Evolutionary conservation across 1,284 basidiomycete species (phyloP).

Genomic region (Leccinum pachyderme): DNA sequence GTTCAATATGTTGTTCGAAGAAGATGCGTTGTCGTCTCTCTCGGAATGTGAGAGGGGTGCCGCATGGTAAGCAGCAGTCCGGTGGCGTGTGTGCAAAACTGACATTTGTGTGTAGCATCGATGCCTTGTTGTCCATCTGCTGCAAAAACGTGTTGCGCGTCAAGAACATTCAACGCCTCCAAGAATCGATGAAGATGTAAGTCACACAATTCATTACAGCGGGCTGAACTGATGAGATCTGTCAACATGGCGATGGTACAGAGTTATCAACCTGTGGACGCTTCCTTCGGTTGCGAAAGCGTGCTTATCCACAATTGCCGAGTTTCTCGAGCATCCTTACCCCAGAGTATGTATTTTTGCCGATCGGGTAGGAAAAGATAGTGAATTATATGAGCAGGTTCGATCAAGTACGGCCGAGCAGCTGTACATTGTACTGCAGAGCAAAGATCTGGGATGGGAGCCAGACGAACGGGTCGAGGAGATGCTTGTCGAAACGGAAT

Average conservation of each 20-base stretch:
- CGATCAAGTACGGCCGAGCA: slow-evolving; percentile 79
- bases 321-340: slow-evolving; percentile 75
- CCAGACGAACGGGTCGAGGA: slow-evolving; percentile 67
- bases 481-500: slow-evolving; percentile 79
- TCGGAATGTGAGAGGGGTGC: slow-evolving; percentile 44
- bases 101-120: slow-evolving; percentile 35
- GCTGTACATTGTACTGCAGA: slow-evolving; percentile 73
- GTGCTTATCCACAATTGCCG: slow-evolving; percentile 47
- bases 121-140: slow-evolving; percentile 49
- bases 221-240: slow-evolving; percentile 11
- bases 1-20: slow-evolving; percentile 69
- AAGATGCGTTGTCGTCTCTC: slow-evolving; percentile 52
- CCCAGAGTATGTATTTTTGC: slow-evolving; percentile 57
- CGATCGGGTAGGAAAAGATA: slow-evolving; percentile 9
- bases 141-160: slow-evolving; percentile 61
- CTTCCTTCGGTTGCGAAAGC: slow-evolving; percentile 43
- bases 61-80: slow-evolving; percentile 44
- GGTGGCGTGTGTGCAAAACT: slow-evolving; percentile 22
- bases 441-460: slow-evolving; percentile 60
- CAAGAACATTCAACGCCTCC: slow-evolving; percentile 78
- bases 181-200: slow-evolving; percentile 80
- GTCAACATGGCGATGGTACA: slow-evolving; percentile 32
- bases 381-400: slow-evolving; percentile 46
- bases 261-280: slow-evolving; percentile 61
- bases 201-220: slow-evolving; percentile 26